A percentile compares a stretch with the other conserved stretches of the same genome.
Evolutionary conservation across 176 grass and related monocot genomes (phyloP).

Genomic region (Avena atlantica): DNA sequence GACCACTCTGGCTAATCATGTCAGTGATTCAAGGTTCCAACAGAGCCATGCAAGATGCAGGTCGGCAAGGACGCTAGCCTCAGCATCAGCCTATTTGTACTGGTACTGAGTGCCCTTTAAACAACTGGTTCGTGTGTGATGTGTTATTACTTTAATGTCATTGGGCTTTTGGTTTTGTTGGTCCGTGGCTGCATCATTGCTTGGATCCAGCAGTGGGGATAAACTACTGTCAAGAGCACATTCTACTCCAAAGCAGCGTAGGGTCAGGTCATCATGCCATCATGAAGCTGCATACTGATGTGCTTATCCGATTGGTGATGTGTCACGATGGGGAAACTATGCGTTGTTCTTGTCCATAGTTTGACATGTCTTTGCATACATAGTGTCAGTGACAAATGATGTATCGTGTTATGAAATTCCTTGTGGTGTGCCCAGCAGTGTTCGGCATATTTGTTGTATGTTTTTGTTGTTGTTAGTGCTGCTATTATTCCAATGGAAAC

Average conservation of each 20-base stretch:
- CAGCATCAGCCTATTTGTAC: slow-evolving; percentile 3
- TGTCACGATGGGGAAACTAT: background rate
- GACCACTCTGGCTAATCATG: slow-evolving; percentile 44
- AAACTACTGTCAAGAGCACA: background rate
- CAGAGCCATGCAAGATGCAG: slow-evolving; percentile 32
- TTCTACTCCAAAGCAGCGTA: slow-evolving; percentile 3
- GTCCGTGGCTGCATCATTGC: slow-evolving; percentile 39
- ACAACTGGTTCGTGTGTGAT: slow-evolving; percentile 26
- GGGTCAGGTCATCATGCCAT: background rate
- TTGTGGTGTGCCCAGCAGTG: background rate
- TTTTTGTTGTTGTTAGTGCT: background rate
- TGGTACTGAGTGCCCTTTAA: slow-evolving; percentile 17
- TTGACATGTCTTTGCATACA: slow-evolving; percentile 16
- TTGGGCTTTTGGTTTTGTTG: background rate
- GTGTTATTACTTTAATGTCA: slow-evolving; percentile 26
- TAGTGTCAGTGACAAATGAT: background rate
- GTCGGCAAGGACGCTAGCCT: background rate
- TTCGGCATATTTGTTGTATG: no score
- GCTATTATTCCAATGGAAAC: background rate
- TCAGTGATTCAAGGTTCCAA: slow-evolving; percentile 21
- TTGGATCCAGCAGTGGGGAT: background rate
- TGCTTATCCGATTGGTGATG: slow-evolving; percentile 4
- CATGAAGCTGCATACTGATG: background rate
- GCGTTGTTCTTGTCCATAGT: background rate
- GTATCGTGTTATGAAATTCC: background rate